These are phyloP conservation scores for Phytophthora pinifolia DNA, from an alignment of 352 stramenopile genomes.

Conservation along the genomic window DNA sequence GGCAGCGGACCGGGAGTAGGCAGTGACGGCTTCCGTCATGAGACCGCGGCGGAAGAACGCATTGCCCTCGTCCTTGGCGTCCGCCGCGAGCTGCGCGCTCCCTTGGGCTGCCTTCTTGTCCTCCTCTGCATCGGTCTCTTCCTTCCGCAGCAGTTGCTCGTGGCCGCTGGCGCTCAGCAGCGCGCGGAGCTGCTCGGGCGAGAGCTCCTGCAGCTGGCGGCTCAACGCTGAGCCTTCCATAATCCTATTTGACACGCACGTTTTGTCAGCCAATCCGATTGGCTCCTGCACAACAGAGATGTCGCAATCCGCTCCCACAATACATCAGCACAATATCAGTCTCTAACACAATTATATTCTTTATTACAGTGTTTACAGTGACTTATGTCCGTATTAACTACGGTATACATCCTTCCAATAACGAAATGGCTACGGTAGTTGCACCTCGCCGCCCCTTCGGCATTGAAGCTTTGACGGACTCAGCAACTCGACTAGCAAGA, in stretches of 20 bases:
- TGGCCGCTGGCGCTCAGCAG: constrained; percentile 39
- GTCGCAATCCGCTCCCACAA: no score
- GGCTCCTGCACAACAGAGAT: no score
- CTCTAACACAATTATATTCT: no score
- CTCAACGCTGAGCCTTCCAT: constrained; percentile 25
- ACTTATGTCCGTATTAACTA: no score
- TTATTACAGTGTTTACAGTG: no score
- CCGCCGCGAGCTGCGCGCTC: constrained; percentile 33
- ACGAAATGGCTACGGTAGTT: not conserved
- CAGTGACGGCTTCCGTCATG: constrained; percentile 37
- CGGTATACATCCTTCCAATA: no score
- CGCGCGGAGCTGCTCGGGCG: constrained; percentile 28
- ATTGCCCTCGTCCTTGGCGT: constrained; percentile 56
- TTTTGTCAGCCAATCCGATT: no score
- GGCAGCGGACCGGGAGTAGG: constrained; percentile 43
- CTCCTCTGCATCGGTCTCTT: not conserved
- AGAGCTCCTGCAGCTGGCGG: constrained; percentile 38
- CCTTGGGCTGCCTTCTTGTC: constrained; percentile 25
- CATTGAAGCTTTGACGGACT: constrained; percentile 19
- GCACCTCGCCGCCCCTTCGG: constrained; percentile 10
- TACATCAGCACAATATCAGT: no score
- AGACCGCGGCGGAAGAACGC: constrained; percentile 42
- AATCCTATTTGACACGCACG: not conserved
- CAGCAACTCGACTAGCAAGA: constrained; percentile 14
- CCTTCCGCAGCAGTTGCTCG: constrained; percentile 16